Evolutionary conservation across 495 filamentous ascomycete species (phyloP).

Genomic region (Talaromyces nanjingensis): DNA sequence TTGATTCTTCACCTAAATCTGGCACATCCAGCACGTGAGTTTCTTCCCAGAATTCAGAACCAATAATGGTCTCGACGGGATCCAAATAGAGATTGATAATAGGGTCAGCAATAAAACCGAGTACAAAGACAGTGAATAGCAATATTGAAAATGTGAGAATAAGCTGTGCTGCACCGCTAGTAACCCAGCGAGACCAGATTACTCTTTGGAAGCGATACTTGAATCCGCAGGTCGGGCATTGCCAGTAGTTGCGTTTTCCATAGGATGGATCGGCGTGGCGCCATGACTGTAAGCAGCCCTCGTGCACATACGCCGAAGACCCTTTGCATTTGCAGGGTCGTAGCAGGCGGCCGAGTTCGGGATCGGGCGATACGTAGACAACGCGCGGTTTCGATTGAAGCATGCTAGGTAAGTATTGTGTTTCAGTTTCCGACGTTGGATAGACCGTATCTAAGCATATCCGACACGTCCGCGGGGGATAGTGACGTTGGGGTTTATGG

Average conservation of each 20-base stretch:
- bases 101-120: conserved; percentile 89
- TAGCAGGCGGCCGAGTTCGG: conserved; percentile 73
- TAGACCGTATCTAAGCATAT: conserved; percentile 85
- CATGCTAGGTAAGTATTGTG: conserved; percentile 53
- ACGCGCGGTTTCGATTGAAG: conserved; percentile 57
- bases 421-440: conserved; percentile 64
- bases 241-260: conserved; percentile 65
- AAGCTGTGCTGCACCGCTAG: conserved; percentile 57
- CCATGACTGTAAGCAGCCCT: conserved; percentile 87
- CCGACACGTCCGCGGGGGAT: conserved; percentile 70
- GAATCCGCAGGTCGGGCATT: conserved; percentile 85
- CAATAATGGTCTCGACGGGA: conserved; percentile 48
- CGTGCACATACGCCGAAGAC: conserved; percentile 87
- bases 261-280: conserved; percentile 64
- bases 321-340: conserved; percentile 92
- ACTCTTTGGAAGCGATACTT: conserved; percentile 76
- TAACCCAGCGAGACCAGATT: conserved; percentile 65
- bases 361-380: conserved; percentile 66
- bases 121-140: conserved; percentile 60
- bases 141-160: conserved; percentile 63
- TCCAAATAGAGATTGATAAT: conserved; percentile 85
- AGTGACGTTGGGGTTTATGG: conserved; percentile 39
- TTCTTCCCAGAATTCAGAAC: conserved; percentile 29
- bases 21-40: conserved; percentile 28
- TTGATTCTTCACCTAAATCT: conserved; percentile 36